phyloP scores from a whole-genome alignment of 2,329 filamentous ascomycete species.

The Fusarium sp. region DNA sequence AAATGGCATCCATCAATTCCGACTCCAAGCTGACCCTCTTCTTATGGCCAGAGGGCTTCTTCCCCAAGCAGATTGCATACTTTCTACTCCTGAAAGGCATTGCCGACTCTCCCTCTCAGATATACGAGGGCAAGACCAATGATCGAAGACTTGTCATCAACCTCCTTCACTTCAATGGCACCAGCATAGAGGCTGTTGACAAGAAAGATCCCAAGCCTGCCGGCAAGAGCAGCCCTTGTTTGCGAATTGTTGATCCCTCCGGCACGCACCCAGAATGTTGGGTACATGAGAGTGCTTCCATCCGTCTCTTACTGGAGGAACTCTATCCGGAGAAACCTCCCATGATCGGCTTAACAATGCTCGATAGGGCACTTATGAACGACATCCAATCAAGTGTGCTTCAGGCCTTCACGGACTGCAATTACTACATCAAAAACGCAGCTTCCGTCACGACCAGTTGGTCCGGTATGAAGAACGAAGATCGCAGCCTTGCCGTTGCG shows the following conservation, averaged over 20 bases:
- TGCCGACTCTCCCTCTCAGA: background rate
- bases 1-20: background rate
- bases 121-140: background rate
- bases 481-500: background rate
- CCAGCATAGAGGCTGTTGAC: background rate
- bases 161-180: background rate
- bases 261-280: background rate
- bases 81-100: background rate
- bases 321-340: background rate
- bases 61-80: background rate
- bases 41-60: background rate
- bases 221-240: background rate
- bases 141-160: background rate
- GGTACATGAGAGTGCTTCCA: background rate
- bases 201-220: background rate
- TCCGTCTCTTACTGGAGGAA: background rate
- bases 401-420: background rate
- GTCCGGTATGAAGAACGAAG: background rate
- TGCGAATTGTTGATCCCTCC: background rate
- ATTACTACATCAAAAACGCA: constrained; percentile 2
- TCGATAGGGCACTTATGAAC: background rate
- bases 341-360: background rate
- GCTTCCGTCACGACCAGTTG: background rate
- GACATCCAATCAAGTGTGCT: background rate
- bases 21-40: background rate